These are phyloP conservation scores for Phialocephala sp. DNA, from an alignment of 2,329 filamentous ascomycete genomes.

Conservation along the genomic window DNA sequence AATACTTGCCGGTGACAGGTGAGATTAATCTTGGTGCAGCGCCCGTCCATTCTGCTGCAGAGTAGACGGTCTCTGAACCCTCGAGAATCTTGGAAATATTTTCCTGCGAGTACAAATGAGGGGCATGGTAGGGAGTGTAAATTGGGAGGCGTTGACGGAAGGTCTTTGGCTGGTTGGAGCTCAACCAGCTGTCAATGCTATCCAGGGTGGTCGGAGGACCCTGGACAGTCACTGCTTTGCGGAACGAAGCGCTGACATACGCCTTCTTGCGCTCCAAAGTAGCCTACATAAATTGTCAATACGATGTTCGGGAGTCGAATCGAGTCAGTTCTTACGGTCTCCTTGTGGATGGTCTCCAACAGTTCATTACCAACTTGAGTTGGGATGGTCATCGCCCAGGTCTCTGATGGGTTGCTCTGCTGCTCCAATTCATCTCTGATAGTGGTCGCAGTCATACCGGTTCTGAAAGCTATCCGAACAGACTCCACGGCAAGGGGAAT, in stretches of 20 bases:
- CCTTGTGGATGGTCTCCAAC: slow-evolving; percentile 5
- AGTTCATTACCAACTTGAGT: neutral
- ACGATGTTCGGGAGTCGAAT: neutral
- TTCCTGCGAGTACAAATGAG: slow-evolving; percentile 8
- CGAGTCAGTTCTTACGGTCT: neutral
- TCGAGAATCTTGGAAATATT: slow-evolving; percentile 2
- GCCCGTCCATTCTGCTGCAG: neutral
- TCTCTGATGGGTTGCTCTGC: slow-evolving; percentile 1
- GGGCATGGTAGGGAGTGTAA: slow-evolving; percentile 11
- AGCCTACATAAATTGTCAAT: neutral
- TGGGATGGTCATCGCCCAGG: slow-evolving; percentile 7
- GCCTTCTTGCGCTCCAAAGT: slow-evolving; percentile 8
- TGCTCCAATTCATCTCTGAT: slow-evolving; percentile 12
- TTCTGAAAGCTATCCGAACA: slow-evolving; percentile 8
- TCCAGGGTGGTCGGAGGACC: slow-evolving; percentile 2
- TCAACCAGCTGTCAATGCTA: slow-evolving; percentile 7
- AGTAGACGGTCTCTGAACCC: neutral
- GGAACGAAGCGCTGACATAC: slow-evolving; percentile 7
- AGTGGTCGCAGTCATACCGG: slow-evolving; percentile 4
- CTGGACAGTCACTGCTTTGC: neutral
- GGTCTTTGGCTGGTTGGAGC: slow-evolving; percentile 4
- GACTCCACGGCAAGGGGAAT: slow-evolving; percentile 5
- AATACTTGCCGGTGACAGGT: slow-evolving; percentile 4
- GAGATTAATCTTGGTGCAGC: slow-evolving; percentile 1
- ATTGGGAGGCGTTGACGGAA: slow-evolving; percentile 7